phyloP scores from a whole-genome alignment of 179 eudicot species.

The Silene noctiflora region DNA sequence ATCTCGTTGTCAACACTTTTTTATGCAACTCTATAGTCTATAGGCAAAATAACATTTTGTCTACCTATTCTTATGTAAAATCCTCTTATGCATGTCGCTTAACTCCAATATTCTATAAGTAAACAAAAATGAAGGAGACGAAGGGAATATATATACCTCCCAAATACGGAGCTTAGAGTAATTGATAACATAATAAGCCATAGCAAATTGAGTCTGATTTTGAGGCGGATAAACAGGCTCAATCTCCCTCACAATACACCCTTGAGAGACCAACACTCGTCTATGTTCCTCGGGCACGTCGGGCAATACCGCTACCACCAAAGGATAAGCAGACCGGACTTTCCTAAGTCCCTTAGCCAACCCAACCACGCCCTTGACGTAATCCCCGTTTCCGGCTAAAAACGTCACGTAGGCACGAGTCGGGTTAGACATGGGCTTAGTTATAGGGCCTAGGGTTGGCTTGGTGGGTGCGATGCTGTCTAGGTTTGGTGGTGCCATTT shows the following conservation, averaged over 20 bases:
- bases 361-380: slow-evolving; percentile 54
- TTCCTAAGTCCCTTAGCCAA: slow-evolving; percentile 55
- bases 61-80: no score
- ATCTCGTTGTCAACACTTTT: no score
- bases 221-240: slow-evolving; percentile 58
- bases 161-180: slow-evolving; percentile 63
- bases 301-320: slow-evolving; percentile 55
- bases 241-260: slow-evolving; percentile 55
- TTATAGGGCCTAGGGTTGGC: slow-evolving; percentile 3
- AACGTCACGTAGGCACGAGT: slow-evolving; percentile 51
- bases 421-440: slow-evolving; percentile 28
- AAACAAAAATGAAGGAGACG: no score
- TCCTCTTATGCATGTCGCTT: no score
- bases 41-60: no score
- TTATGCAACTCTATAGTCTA: no score
- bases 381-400: slow-evolving; percentile 52
- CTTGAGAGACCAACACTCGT: slow-evolving; percentile 41
- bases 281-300: slow-evolving; percentile 67
- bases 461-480: slow-evolving; percentile 13
- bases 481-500: slow-evolving; percentile 32
- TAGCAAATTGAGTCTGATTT: slow-evolving; percentile 54
- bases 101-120: no score
- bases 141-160: slow-evolving; percentile 33
- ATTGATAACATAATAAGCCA: slow-evolving; percentile 60
- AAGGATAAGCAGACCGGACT: slow-evolving; percentile 41